Conservation (phyloP, 257 asterid species). For the Solanum bulbocastanum region DNA sequence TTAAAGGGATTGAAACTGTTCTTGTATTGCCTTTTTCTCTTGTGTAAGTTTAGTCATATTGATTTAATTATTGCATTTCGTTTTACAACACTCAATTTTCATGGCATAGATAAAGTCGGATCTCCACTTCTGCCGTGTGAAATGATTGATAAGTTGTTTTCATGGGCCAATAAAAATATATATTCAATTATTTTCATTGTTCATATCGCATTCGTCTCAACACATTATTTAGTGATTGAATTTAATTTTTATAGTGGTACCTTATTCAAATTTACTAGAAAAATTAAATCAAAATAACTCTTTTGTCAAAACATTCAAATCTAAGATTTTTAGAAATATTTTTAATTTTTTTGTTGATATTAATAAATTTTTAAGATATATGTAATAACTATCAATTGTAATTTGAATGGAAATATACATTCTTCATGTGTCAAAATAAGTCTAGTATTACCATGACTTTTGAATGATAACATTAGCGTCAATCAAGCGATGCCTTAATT, state of each 20-base stretch:
- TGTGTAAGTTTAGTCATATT: neutral
- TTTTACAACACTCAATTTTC: neutral
- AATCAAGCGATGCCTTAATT: neutral
- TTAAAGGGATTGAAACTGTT: neutral
- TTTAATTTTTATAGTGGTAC: too few relatives aligned
- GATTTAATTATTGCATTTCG: neutral
- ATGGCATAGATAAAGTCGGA: neutral
- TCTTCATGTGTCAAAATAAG: neutral
- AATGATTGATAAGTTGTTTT: neutral
- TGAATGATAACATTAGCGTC: neutral
- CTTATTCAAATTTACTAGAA: neutral
- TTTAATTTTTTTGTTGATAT: too few relatives aligned
- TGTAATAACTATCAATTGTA: too few relatives aligned
- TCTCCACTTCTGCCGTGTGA: neutral
- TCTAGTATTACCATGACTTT: too few relatives aligned
- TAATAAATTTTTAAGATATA: neutral
- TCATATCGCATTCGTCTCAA: neutral
- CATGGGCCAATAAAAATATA: neutral
- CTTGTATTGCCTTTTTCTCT: neutral
- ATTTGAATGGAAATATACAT: neutral
- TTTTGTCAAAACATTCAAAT: neutral
- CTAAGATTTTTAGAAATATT: neutral
- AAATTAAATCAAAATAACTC: neutral
- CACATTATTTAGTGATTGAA: neutral
- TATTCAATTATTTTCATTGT: neutral